These are phyloP conservation scores for Acorus gramineus DNA, from an alignment of 106 monocot species.

Conservation along the genomic window DNA sequence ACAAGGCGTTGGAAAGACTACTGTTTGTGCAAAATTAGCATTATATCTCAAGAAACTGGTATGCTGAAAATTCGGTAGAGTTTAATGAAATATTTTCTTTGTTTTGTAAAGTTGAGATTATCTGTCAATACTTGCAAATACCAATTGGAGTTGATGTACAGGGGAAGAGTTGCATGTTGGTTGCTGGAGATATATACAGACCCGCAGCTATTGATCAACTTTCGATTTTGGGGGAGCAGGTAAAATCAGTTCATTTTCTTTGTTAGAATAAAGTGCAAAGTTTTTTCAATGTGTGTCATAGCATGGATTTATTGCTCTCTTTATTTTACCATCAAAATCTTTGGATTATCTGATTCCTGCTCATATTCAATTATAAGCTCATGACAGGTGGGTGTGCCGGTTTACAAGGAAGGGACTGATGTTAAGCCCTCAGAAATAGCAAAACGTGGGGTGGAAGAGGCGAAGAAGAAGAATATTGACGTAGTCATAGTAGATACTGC, in stretches of 20 bases:
- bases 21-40: conserved; percentile 90
- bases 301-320: not conserved
- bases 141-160: conserved; percentile 13
- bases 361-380: conserved; percentile 2
- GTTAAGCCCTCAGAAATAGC: conserved; percentile 80
- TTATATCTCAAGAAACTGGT: conserved; percentile 96
- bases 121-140: too few relatives aligned
- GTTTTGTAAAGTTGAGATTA: too few relatives aligned
- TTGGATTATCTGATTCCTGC: not conserved
- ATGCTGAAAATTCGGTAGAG: not conserved
- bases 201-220: conserved; percentile 97
- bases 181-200: conserved; percentile 94
- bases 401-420: conserved; percentile 69
- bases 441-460: conserved; percentile 75
- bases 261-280: not conserved
- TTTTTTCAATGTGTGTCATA: not conserved
- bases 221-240: conserved; percentile 79
- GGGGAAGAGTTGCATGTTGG: conserved; percentile 96
- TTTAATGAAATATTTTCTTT: too few relatives aligned
- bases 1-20: conserved; percentile 98
- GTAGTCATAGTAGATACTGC: conserved; percentile 93
- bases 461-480: conserved; percentile 64
- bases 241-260: conserved; percentile 9
- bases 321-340: not conserved
- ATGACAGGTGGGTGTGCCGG: conserved; percentile 72